A percentile compares a stretch with the other conserved stretches of the same genome.
These are phyloP conservation scores for Acarospora socialis DNA, from an alignment of 2,329 filamentous ascomycete species.

Conservation along the genomic window DNA sequence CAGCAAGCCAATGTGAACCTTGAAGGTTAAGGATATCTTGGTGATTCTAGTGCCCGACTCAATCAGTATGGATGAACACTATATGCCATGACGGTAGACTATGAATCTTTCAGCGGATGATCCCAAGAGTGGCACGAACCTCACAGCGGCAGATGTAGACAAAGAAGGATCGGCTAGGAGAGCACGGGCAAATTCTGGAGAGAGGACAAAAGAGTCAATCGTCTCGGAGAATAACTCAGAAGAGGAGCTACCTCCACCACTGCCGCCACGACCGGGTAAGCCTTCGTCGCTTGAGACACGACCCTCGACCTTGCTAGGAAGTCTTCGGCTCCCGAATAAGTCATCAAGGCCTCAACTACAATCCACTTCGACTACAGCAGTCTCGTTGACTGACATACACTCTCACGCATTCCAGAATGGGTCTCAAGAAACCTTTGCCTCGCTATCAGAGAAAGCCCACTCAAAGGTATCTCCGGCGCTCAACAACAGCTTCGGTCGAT, in stretches of 20 bases:
- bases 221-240: slow-evolving; percentile 13
- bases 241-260: slow-evolving; percentile 23
- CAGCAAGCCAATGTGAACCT: too few relatives aligned
- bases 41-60: too few relatives aligned
- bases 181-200: too few relatives aligned
- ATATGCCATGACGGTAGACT: too few relatives aligned
- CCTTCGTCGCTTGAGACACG: slow-evolving; percentile 21
- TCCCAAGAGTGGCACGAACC: too few relatives aligned
- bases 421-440: slow-evolving; percentile 48
- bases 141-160: too few relatives aligned
- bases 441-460: slow-evolving; percentile 24
- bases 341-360: slow-evolving; percentile 25
- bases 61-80: too few relatives aligned
- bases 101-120: too few relatives aligned
- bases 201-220: too few relatives aligned
- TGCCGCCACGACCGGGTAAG: slow-evolving; percentile 21
- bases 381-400: slow-evolving; percentile 69
- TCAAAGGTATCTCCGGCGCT: slow-evolving; percentile 19
- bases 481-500: slow-evolving; percentile 26
- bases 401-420: slow-evolving; percentile 60
- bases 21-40: too few relatives aligned
- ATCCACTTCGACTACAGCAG: slow-evolving; percentile 66
- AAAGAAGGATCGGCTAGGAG: too few relatives aligned
- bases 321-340: slow-evolving; percentile 22
- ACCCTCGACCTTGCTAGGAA: slow-evolving; percentile 15